Evolutionary conservation across 2,329 filamentous ascomycete species (phyloP).

Genomic region (Alternaria novae-zelandiae): DNA sequence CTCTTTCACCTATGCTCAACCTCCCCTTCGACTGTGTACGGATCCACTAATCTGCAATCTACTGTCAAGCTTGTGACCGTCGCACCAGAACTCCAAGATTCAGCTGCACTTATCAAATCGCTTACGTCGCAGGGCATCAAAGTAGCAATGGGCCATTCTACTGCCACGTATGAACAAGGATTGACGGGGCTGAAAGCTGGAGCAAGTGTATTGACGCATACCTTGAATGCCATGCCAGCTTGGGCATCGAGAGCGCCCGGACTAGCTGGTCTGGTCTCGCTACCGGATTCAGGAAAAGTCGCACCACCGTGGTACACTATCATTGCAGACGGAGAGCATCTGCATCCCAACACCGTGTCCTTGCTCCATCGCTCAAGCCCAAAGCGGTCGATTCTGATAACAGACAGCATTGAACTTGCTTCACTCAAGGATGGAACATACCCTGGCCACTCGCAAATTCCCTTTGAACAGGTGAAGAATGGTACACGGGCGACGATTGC

Average conservation of each 20-base stretch:
- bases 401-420: constrained; percentile 62
- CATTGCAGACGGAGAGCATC: constrained; percentile 62
- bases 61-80: constrained; percentile 59
- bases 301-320: constrained; percentile 58
- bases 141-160: constrained; percentile 60
- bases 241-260: constrained; percentile 60
- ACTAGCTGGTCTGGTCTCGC: constrained; percentile 53
- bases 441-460: constrained; percentile 60
- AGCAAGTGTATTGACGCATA: constrained; percentile 61
- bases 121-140: constrained; percentile 52
- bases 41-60: constrained; percentile 48
- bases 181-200: constrained; percentile 55
- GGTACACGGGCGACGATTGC: constrained; percentile 59
- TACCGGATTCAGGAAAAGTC: constrained; percentile 28
- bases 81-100: constrained; percentile 58
- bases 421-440: constrained; percentile 60
- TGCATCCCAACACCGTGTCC: constrained; percentile 58
- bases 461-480: constrained; percentile 56
- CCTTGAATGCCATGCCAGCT: constrained; percentile 62
- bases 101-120: constrained; percentile 50
- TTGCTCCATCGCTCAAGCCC: constrained; percentile 58
- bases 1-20: constrained; percentile 52
- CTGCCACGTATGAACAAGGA: constrained; percentile 57
- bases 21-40: constrained; percentile 53
- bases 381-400: constrained; percentile 58